A percentile compares a stretch with the other conserved stretches of the same genome.
These are phyloP conservation scores for Prinsepia uniflora DNA, from an alignment of 306 rosid species.

Conservation along the genomic window DNA sequence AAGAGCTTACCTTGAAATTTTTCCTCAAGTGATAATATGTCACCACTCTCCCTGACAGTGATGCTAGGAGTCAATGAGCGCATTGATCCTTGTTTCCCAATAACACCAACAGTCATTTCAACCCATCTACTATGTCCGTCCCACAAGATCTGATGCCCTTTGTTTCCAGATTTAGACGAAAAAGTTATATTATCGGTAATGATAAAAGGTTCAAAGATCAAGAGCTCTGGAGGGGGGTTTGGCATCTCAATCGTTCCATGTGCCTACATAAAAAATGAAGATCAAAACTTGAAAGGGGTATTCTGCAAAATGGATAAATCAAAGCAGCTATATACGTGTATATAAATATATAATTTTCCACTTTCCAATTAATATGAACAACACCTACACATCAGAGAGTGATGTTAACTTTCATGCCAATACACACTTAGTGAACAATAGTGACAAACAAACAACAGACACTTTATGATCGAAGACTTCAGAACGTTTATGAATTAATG, in stretches of 20 bases:
- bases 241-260: slow-evolving; percentile 95
- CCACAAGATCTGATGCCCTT: slow-evolving; percentile 59
- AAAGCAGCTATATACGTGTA: not conserved
- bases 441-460: slow-evolving; percentile 3
- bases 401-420: not conserved
- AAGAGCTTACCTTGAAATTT: slow-evolving; percentile 77
- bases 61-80: slow-evolving; percentile 84
- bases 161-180: slow-evolving; percentile 46
- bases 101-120: slow-evolving; percentile 88
- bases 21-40: slow-evolving; percentile 89
- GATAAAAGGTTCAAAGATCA: slow-evolving; percentile 92
- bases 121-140: slow-evolving; percentile 91
- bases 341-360: not conserved
- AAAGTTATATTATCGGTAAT: slow-evolving; percentile 81
- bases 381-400: not conserved
- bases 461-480: not conserved
- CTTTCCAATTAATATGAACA: not conserved
- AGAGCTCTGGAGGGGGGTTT: slow-evolving; percentile 68
- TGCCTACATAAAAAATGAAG: slow-evolving; percentile 41
- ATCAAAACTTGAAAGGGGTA: slow-evolving; percentile 15
- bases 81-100: slow-evolving; percentile 80
- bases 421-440: not conserved
- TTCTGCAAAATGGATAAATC: slow-evolving; percentile 11
- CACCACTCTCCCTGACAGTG: slow-evolving; percentile 93
- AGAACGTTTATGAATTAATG: not conserved